These are phyloP conservation scores for Fusarium robinianum DNA, from an alignment of 2,329 filamentous ascomycete genomes.

Conservation along the genomic window DNA sequence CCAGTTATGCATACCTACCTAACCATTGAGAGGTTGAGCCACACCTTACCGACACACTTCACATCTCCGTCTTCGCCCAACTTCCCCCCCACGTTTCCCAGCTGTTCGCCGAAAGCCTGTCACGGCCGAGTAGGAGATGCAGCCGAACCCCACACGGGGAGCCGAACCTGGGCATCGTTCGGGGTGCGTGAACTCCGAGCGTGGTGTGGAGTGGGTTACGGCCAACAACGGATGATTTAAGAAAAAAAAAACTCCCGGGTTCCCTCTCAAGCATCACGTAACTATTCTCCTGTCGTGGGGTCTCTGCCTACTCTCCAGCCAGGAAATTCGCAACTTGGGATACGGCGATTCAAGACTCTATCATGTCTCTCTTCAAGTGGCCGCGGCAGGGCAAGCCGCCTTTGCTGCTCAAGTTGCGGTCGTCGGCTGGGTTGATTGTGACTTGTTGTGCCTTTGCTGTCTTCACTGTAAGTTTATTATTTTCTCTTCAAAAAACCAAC, in stretches of 20 bases:
- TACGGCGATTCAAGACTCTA: neutral
- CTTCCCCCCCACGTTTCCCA: no score
- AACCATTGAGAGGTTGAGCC: no score
- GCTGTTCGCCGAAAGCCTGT: no score
- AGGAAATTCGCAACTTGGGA: neutral
- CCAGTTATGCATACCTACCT: no score
- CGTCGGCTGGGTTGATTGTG: constrained; percentile 41
- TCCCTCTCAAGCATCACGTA: no score
- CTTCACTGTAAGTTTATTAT: constrained; percentile 38
- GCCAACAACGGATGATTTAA: constrained; percentile 4
- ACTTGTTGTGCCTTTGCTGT: constrained; percentile 41
- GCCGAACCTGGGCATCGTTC: constrained; percentile 5
- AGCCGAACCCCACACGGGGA: constrained; percentile 21
- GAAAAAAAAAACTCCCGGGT: constrained; percentile 1
- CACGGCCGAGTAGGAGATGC: no score
- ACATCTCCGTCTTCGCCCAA: no score
- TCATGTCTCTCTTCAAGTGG: constrained; percentile 27
- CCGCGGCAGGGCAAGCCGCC: constrained; percentile 32
- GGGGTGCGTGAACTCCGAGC: no score
- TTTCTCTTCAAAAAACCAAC: neutral
- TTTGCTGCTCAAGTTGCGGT: constrained; percentile 37
- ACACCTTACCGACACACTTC: no score
- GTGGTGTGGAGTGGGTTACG: constrained; percentile 27
- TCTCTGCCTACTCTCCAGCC: neutral
- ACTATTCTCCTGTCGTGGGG: no score